Base-by-base conservation (phyloP, 768 basidiomycete genomes). In the Pulveroboletus frians region DNA sequence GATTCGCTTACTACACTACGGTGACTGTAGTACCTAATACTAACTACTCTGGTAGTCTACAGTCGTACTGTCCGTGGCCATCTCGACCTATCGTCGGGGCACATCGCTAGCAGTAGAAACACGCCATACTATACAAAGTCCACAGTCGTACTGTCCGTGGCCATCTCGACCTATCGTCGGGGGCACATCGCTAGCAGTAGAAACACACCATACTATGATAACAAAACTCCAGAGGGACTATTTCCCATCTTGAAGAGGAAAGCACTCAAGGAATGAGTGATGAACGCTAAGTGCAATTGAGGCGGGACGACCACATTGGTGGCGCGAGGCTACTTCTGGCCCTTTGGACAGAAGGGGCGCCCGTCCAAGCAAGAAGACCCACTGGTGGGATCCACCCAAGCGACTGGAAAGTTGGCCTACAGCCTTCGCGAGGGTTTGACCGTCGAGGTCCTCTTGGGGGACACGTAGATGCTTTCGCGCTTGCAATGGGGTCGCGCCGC, bases 351-450 rank as follows among this genome's bases (percentile, higher is more conserved):
- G 41, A 20, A 26, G 30, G 30, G 4, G 31, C 14, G 27, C 14
- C 10, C 42, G 43, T 46, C 43, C 21, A 14, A 17, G 30, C 8
- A n/a, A 23, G 34, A 23, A 35, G 43, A 26, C 23, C 23, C n/a
- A 21, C 20, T 14, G 43, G 15, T 6, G 17, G 17, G 26, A 55
- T 46, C 26, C 15, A 23, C 26, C 32, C 46, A 39, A 34, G 17
- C 36, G n/a, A 18, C 35, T 9, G 17, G 14, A 10, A 40, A 35
- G 3, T 13, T 39, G 23, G 37, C 37, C 48, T 61, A 62, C 39
- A 62, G 36, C 18, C 59, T 55, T 36, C 49, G 53, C 36, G 61
- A 52, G 32, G 60, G 60, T 38, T 56, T 60, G 17, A 45, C 29
- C 8, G 4, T 36, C 26, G 21, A 15, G 2, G 20, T 39, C 36